Evolutionary conservation across 2,329 filamentous ascomycete species (phyloP), one percentile per base, ranked within the genome.

Genomic region (Curvularia sp.): DNA sequence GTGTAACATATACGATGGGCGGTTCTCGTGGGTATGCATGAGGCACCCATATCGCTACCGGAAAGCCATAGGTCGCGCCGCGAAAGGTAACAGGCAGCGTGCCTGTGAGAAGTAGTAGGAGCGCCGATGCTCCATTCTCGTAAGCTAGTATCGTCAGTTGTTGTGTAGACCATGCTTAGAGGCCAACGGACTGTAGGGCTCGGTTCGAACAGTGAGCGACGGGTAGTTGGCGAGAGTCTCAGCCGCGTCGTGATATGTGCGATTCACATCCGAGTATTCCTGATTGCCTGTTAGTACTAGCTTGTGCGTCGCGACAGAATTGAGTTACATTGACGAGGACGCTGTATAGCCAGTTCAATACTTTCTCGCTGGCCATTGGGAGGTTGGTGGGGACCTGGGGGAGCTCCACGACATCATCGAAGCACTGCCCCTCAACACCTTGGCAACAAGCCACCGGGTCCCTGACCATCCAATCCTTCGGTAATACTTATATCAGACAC

Each of bases 331-430:
- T 76, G 41, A 89, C 91, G 57, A 98, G 80, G 55, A 97, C 89
- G 79, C 91, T 95, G 80, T 96, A 97, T 5, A 98, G 87, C 94
- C 94, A 98, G 80, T 93, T 93, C 72, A 98, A 84, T 60, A 96
- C 89, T 80, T 93, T 91, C 78, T 96, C 93, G 71, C 92, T 90
- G 74, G 97, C 91, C 69, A 88, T 87, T 39, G 47, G 23, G 25
- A 38, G n/a, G 47, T 49, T 39, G 47, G 47, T 49, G 47, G 47
- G 47, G 47, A 49, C 32, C 47, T 49, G 34, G 47, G 45, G 47
- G 21, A 49, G 47, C 47, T 49, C 47, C 34, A 49, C 25, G 47
- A 49, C 47, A 49, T 49, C 51, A 39, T 53, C 28, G 30, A 45
- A 45, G 39, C 41, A 49, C 27, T 49, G 27, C 36, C 51, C 54